Evolutionary conservation across 805 yeast species (phyloP), one percentile per base, ranked within the genome.

Genomic region (Hermanozyma aechmeae): DNA sequence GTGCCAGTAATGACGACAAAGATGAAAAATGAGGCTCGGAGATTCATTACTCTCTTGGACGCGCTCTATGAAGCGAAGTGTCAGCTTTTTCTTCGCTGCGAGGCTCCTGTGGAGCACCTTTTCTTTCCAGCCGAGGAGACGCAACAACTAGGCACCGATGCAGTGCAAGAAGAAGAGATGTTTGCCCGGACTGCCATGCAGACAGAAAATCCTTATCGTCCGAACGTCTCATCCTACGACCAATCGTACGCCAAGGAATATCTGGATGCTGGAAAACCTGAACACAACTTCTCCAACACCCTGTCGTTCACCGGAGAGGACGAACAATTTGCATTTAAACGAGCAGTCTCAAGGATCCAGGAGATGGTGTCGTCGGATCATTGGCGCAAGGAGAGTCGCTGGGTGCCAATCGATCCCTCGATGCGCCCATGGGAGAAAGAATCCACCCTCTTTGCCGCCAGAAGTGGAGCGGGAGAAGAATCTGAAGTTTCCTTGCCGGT

Each of bases 271-370:
- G 19, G n/a, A 10, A 13, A 11, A 5, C 16, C 25, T n/a, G 7
- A 8, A n/a, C 15, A 7, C 13, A 22, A 12, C 23, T 12, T 62
- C 39, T 58, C 67, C 10, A 62, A 74, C 29, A 47, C 65, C 13
- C 56, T 60, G 8, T 73, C 75, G 7, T 79, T 79, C 42, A 79
- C 85, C 0, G 87, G 87, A 15, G 84, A 79, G 42, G 87, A 79
- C 50, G 87, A 79, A 45, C 67, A 66, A 53, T 79, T 79, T 52
- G 85, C 87, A 3, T 79, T 68, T 43, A 73, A 72, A 37, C 54
- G 87, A 39, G 86, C 87, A 0, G 76, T 78, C 1, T 73, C 78
- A 42, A 55, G 87, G 38, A 62, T 79, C 21, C 61, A 62, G 29
- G 79, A 73, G 39, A 73, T 73, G 78, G 65, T 71, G 3, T 61